A percentile compares a stretch with the other conserved stretches of the same genome.
phyloP scores from a whole-genome alignment of 1,284 basidiomycete genomes.

The Leccinum angustisporum region DNA sequence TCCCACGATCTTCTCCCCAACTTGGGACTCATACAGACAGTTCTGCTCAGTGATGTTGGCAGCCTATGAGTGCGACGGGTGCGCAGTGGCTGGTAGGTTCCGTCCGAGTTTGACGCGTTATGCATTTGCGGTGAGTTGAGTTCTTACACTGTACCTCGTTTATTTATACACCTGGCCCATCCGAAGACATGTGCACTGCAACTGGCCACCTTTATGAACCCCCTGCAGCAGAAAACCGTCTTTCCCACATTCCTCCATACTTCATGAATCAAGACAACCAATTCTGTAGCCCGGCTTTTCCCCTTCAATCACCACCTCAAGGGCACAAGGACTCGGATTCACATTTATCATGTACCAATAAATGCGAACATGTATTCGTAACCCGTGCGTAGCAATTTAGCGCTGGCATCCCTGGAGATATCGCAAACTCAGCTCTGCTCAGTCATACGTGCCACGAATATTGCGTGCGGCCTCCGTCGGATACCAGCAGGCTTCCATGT shows the following conservation, averaged over 20 bases:
- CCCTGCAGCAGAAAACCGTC: background rate
- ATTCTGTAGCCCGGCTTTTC: background rate
- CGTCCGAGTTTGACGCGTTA: too few relatives aligned
- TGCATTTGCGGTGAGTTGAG: too few relatives aligned
- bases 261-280: background rate
- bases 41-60: too few relatives aligned
- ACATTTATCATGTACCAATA: background rate
- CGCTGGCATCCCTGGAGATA: background rate
- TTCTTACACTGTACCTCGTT: too few relatives aligned
- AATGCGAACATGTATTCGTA: background rate
- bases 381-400: background rate
- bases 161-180: too few relatives aligned
- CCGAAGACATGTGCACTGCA: too few relatives aligned
- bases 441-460: background rate
- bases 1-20: too few relatives aligned
- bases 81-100: too few relatives aligned
- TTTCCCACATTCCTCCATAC: background rate
- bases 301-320: background rate
- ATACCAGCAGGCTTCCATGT: background rate
- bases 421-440: background rate
- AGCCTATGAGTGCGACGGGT: too few relatives aligned
- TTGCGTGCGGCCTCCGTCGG: background rate
- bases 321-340: too few relatives aligned
- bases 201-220: background rate
- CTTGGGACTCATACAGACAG: too few relatives aligned